phyloP scores from a whole-genome alignment of 345 rosid species.

The Orychophragmus violaceus region DNA sequence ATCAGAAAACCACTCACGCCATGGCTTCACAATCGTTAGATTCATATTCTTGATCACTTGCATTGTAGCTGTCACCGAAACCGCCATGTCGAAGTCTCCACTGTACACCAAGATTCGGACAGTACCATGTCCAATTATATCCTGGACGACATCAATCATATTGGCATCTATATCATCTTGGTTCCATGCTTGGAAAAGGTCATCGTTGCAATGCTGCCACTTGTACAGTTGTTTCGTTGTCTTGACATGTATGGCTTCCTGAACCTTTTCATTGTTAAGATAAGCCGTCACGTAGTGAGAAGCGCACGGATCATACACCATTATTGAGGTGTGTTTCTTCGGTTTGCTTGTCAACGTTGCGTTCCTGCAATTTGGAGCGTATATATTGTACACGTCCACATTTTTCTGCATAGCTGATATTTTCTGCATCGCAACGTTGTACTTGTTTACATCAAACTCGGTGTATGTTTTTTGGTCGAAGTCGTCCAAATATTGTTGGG shows the following conservation, averaged over 20 bases:
- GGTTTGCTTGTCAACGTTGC: slow-evolving; percentile 17
- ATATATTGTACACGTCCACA: slow-evolving; percentile 65
- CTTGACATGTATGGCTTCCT: slow-evolving; percentile 64
- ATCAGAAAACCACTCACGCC: slow-evolving; percentile 76
- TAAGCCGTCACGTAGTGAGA: slow-evolving; percentile 39
- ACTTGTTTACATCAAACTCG: no score
- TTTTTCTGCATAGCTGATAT: neutral
- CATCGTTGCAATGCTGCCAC: slow-evolving; percentile 70
- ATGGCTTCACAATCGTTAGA: slow-evolving; percentile 49
- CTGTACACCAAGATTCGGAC: slow-evolving; percentile 60
- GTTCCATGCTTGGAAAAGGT: slow-evolving; percentile 41
- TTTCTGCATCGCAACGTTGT: neutral
- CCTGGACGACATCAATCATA: slow-evolving; percentile 53
- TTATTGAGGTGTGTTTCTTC: slow-evolving; percentile 46
- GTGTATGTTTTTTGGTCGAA: no score
- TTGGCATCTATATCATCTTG: slow-evolving; percentile 30
- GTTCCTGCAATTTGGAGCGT: slow-evolving; percentile 54
- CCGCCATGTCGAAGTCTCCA: slow-evolving; percentile 72
- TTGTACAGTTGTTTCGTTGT: slow-evolving; percentile 40
- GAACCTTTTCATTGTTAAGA: slow-evolving; percentile 52
- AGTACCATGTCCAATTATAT: slow-evolving; percentile 61
- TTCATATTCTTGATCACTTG: slow-evolving; percentile 53
- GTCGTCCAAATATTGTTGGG: slow-evolving; percentile 44
- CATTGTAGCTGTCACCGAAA: slow-evolving; percentile 71
- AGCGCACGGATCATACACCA: slow-evolving; percentile 50